Evolutionary conservation across 148 eudicot species (phyloP).

Genomic region (Rhododendron mucronatum): DNA sequence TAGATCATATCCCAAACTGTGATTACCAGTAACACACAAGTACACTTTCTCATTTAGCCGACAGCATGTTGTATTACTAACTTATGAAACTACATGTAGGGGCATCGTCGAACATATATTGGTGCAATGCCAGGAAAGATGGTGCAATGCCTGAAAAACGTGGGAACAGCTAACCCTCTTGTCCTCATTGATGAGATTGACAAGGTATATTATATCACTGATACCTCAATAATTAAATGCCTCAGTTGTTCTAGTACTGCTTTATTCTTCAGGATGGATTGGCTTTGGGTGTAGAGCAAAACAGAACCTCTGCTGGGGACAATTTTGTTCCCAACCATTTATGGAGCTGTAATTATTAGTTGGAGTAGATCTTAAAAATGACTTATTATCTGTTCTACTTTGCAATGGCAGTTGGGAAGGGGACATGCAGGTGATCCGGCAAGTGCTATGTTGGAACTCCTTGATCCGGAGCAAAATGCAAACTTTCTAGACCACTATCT

Average conservation of each 20-base stretch:
- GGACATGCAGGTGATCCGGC: constrained; percentile 99
- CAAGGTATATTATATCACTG: constrained; percentile 58
- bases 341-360: neutral
- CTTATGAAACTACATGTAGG: constrained; percentile 42
- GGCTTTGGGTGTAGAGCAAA: neutral
- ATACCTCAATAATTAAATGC: neutral
- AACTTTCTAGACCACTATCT: constrained; percentile 97
- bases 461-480: constrained; percentile 98
- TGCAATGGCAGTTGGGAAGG: constrained; percentile 68
- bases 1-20: constrained; percentile 13
- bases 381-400: constrained; percentile 1
- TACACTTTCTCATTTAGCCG: neutral
- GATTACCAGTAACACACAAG: neutral
- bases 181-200: constrained; percentile 97
- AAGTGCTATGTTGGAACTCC: constrained; percentile 99
- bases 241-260: neutral
- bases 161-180: constrained; percentile 97
- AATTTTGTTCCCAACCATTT: neutral
- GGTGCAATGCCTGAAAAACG: constrained; percentile 94
- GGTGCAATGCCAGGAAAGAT: constrained; percentile 99
- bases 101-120: constrained; percentile 98
- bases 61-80: neutral
- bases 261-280: neutral
- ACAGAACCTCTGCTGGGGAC: neutral
- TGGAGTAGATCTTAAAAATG: constrained; percentile 4